These are phyloP conservation scores for Tetramitus jugosus DNA, from an alignment of 208 protist species.

Conservation along the genomic window DNA sequence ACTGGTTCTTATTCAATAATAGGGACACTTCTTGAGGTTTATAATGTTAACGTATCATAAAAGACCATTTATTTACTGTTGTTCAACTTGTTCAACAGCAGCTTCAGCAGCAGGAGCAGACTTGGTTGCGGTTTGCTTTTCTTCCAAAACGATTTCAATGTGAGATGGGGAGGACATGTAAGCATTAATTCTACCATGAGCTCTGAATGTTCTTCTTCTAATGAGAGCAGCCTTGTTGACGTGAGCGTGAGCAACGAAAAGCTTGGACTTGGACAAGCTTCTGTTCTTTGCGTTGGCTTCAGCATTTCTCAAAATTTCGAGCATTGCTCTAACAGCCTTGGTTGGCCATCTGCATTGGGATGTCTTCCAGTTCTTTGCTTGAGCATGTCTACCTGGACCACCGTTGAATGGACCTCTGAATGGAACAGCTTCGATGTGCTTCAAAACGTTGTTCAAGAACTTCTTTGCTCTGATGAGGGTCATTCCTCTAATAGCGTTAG, in stretches of 20 bases:
- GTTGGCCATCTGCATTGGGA: constrained; percentile 82
- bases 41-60: no score
- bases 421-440: constrained; percentile 83
- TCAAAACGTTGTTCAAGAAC: constrained; percentile 81
- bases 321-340: constrained; percentile 79
- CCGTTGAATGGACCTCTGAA: constrained; percentile 84
- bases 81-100: constrained; percentile 5
- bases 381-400: constrained; percentile 74
- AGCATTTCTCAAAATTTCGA: constrained; percentile 81
- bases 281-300: constrained; percentile 71
- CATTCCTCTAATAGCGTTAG: constrained; percentile 80
- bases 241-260: constrained; percentile 81
- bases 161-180: constrained; percentile 1
- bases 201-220: constrained; percentile 84
- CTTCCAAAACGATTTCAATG: constrained; percentile 10
- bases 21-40: no score
- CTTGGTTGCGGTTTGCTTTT: neutral
- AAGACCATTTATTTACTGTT: no score
- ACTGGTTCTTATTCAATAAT: no score
- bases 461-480: constrained; percentile 75
- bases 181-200: constrained; percentile 77
- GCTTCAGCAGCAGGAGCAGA: neutral
- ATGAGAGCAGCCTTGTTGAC: constrained; percentile 74
- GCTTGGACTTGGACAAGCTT: constrained; percentile 68
- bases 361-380: constrained; percentile 79